Evolutionary conservation across 1,284 basidiomycete genomes (phyloP), one percentile per base, ranked within the genome.

Genomic region (Cryptococcus jaspeensis): DNA sequence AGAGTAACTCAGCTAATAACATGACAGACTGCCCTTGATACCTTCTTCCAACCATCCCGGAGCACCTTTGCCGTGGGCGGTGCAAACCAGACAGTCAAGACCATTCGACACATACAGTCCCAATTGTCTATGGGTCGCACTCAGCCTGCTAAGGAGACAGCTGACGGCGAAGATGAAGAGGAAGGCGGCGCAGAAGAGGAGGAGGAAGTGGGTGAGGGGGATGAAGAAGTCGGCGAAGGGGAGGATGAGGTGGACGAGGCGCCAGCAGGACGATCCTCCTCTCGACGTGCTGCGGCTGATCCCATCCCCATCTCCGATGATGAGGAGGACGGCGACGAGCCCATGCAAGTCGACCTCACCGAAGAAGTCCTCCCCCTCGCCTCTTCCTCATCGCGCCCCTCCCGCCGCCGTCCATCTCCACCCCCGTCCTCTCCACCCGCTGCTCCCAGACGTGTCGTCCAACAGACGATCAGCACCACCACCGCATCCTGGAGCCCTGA

Each of bases 21-120:
- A 6, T 41, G 1, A 52, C 62, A 87, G 83, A 65, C 72, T 5
- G 81, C 81, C 1, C 79, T 92, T 4, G 88, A 91, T 61, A 73
- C 79, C 8, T 70, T 82, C 6, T 92, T 87, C 67, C 82, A 85
- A 2, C 82, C 87, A 0, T 81, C 84, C 1, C 78, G 88, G n/a
- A 86, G 87, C 0, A 87, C 86, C 0, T 92, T 84, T 59, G 79
- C 83, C 22, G 78, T 88, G 11, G 80, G 78, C n/a, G 75, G 74
- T 20, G 72, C 72, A 1, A 71, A 67, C 2, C 61, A 66, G n/a
- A 69, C 67, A 3, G 56, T 67, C 22, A 66, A 66, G 23, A 48
- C 40, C 16, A 49, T 63, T 3, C 49, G 54, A 20, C 58, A 58
- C 20, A 51, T 52, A 22, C 59, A 63, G 23, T 60, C 61, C 2